phyloP scores from a whole-genome alignment of 257 asterid genomes.

The Verbena officinalis region DNA sequence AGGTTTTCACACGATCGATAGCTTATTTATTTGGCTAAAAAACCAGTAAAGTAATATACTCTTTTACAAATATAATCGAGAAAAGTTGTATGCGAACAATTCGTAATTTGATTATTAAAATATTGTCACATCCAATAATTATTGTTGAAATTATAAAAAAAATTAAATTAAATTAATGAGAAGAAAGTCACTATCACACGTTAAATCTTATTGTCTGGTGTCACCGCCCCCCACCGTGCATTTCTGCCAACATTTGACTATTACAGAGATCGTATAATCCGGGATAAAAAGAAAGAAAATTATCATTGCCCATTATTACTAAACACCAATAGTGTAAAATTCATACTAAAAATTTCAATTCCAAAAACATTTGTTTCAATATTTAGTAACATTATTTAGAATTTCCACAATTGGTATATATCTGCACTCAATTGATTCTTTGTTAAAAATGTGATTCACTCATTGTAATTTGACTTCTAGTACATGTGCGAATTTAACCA shows the following conservation, averaged over 20 bases:
- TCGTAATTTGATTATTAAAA: background rate
- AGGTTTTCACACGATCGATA: too few species aligned
- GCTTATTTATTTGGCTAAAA: too few species aligned
- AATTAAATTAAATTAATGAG: slow-evolving; percentile 1
- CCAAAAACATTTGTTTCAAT: too few species aligned
- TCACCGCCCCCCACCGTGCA: slow-evolving; percentile 18
- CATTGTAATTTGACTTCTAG: too few species aligned
- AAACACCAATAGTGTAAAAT: too few species aligned
- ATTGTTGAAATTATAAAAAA: background rate
- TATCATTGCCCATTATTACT: slow-evolving; percentile 25
- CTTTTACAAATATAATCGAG: background rate
- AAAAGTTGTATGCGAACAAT: background rate
- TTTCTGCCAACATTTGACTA: slow-evolving; percentile 34
- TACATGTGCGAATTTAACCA: too few species aligned
- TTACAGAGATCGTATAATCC: background rate
- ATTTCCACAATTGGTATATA: too few species aligned
- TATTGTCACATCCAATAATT: background rate
- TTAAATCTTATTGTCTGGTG: slow-evolving; percentile 17
- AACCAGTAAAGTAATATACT: background rate
- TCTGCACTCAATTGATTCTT: too few species aligned
- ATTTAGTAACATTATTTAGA: too few species aligned
- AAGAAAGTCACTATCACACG: slow-evolving; percentile 26
- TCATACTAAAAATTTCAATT: background rate
- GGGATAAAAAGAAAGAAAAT: background rate
- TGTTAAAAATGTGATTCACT: too few species aligned